A percentile compares a stretch with the other conserved stretches of the same genome.
These are phyloP conservation scores for Shiraia sp. DNA, from an alignment of 2,329 filamentous ascomycete genomes.

Conservation along the genomic window DNA sequence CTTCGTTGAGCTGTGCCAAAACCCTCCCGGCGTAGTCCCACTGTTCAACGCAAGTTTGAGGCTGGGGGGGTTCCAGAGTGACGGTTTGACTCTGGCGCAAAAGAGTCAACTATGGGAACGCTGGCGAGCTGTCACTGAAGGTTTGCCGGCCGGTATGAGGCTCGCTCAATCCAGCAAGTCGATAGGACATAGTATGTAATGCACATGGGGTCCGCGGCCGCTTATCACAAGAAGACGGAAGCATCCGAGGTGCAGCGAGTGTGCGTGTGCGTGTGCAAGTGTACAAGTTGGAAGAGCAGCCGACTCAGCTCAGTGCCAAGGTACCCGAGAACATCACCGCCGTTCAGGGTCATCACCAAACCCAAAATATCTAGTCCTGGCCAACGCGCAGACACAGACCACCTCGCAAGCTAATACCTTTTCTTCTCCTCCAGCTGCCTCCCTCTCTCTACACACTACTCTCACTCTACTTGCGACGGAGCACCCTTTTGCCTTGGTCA, in stretches of 20 bases:
- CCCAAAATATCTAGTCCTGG: slow-evolving; percentile 19
- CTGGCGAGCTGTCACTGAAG: too few relatives aligned
- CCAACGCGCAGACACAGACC: slow-evolving; percentile 28
- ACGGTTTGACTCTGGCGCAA: too few relatives aligned
- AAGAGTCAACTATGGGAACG: too few relatives aligned
- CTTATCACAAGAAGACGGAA: not conserved
- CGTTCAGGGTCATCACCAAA: slow-evolving; percentile 2
- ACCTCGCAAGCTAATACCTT: slow-evolving; percentile 23
- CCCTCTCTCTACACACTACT: slow-evolving; percentile 15
- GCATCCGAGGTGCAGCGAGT: not conserved
- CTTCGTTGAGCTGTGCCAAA: slow-evolving; percentile 13
- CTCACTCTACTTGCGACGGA: slow-evolving; percentile 67
- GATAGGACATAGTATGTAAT: not conserved
- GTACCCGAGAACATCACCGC: slow-evolving; percentile 1
- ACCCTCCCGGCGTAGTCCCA: too few relatives aligned
- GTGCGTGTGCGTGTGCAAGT: not conserved
- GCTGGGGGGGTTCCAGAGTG: too few relatives aligned
- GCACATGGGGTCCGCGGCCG: not conserved
- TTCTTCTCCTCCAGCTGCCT: slow-evolving; percentile 12
- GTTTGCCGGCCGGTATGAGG: too few relatives aligned
- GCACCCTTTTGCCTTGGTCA: slow-evolving; percentile 96
- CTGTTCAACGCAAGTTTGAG: too few relatives aligned
- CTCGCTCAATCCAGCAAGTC: too few relatives aligned
- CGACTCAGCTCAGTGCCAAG: not conserved
- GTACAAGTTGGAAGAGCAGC: too few relatives aligned